Conservation (phyloP, 2,329 filamentous ascomycete genomes). For the Arthrobotrys megalospora region DNA sequence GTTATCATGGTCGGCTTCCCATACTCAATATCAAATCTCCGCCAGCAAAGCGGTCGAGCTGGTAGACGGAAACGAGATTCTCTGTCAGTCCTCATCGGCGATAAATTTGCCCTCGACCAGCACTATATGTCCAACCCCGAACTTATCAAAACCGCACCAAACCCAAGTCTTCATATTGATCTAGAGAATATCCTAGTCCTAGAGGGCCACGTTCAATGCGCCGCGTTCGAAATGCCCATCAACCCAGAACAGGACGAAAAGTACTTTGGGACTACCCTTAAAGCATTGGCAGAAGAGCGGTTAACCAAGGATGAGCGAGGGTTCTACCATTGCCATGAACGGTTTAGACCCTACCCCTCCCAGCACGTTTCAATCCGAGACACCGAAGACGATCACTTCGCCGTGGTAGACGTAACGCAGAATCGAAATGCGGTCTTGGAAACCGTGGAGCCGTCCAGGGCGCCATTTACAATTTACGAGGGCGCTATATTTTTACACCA, state of each 20-base stretch:
- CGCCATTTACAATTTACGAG: slow-evolving; percentile 95
- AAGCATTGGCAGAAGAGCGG: slow-evolving; percentile 74
- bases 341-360: slow-evolving; percentile 88
- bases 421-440: slow-evolving; percentile 88
- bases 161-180: slow-evolving; percentile 90
- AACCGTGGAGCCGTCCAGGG: slow-evolving; percentile 95
- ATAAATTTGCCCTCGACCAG: slow-evolving; percentile 91
- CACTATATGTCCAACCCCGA: slow-evolving; percentile 97
- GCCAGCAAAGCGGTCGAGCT: slow-evolving; percentile 94
- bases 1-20: slow-evolving; percentile 96
- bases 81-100: slow-evolving; percentile 88
- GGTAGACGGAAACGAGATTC: slow-evolving; percentile 94
- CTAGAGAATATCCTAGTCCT: slow-evolving; percentile 90
- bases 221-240: slow-evolving; percentile 94
- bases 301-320: slow-evolving; percentile 81
- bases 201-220: slow-evolving; percentile 95
- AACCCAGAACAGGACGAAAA: slow-evolving; percentile 79
- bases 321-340: slow-evolving; percentile 90
- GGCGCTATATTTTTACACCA: slow-evolving; percentile 97
- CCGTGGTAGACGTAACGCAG: slow-evolving; percentile 89
- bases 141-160: slow-evolving; percentile 86
- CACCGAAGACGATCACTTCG: slow-evolving; percentile 88
- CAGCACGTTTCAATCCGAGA: slow-evolving; percentile 80
- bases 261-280: slow-evolving; percentile 85
- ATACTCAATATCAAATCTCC: slow-evolving; percentile 92